Base-by-base conservation (phyloP, 352 stramenopile genomes). In the Globisporangium perplexum region DNA sequence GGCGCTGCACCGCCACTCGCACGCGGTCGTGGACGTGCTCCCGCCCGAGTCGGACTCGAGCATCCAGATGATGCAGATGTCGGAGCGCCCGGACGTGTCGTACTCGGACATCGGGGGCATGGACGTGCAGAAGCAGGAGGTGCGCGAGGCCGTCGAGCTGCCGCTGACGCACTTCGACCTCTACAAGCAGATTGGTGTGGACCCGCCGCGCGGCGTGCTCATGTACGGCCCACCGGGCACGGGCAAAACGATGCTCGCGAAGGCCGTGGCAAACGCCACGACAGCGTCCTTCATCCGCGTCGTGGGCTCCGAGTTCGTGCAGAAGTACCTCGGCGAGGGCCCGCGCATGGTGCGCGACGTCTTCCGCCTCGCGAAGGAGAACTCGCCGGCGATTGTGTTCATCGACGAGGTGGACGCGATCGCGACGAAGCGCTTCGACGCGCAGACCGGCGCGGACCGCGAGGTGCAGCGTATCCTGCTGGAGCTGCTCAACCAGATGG, bases 391-490 rank as follows among this genome's bases (percentile, higher is more conserved):
- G 54, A 98, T 99, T 57, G 92, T 99, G 43, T 99, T 99, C 71
- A 99, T 99, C 63, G 98, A 99, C 73, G 97, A 99, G 71, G 98
- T 99, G 50, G 97, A 99, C 68, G 96, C 97, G 38, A 99, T 99
- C 65, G 97, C 96, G 22, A 99, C 97, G 31, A 99, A 99, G 75
- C 92, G 97, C 49, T 99, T 99, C 67, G 97, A 99, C 77, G 96
- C 96, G 4, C 96, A 99, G 72, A 99, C 96, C 12, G 96, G 96
- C 57, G 96, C 96, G 7, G 96, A 98, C 77, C 78, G 95, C 41
- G 95, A 98, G 63, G 86, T 96, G 54, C 97, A 99, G 75, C 96
- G 98, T 57, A 99, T 99, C 62, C 70, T 99, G 57, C 83, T 99
- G n/a, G 98, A 99, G 71, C 75, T 99, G 43, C 77, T 99, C 12